Conservation (phyloP, 2,329 filamentous ascomycete genomes). For the Neobulgaria alba region DNA sequence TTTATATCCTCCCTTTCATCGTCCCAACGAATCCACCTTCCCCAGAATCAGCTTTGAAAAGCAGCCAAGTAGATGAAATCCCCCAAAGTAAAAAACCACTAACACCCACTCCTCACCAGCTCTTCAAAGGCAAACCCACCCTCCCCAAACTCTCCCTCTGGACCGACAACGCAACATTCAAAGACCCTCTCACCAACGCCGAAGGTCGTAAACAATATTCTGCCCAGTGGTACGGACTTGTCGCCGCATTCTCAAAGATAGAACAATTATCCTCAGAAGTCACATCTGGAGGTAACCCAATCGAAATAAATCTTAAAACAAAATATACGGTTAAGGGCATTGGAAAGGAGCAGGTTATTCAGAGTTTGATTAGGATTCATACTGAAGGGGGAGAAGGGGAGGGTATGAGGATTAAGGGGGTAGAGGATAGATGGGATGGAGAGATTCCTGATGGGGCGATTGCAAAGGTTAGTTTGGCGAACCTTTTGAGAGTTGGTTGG, state of each 20-base stretch:
- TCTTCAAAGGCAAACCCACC: constrained; percentile 52
- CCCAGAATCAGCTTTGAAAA: neutral
- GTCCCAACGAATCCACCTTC: too few relatives aligned
- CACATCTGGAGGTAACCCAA: constrained; percentile 47
- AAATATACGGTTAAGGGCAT: constrained; percentile 46
- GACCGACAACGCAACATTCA: constrained; percentile 48
- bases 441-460: constrained; percentile 41
- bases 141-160: constrained; percentile 51
- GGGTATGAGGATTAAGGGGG: constrained; percentile 37
- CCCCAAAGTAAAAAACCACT: too few relatives aligned
- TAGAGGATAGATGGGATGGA: constrained; percentile 48
- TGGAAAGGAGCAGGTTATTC: constrained; percentile 40
- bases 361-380: constrained; percentile 40
- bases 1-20: neutral
- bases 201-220: constrained; percentile 42
- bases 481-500: constrained; percentile 30
- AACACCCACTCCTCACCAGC: constrained; percentile 25
- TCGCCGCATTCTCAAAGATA: constrained; percentile 49
- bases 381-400: constrained; percentile 28
- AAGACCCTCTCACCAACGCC: constrained; percentile 50
- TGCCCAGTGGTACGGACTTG: constrained; percentile 49
- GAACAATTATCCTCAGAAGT: constrained; percentile 46
- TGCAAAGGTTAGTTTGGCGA: constrained; percentile 38
- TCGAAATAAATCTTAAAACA: constrained; percentile 45
- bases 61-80: neutral